These are phyloP conservation scores for Trametopsis cervina DNA, from an alignment of 768 basidiomycete species.

Conservation along the genomic window DNA sequence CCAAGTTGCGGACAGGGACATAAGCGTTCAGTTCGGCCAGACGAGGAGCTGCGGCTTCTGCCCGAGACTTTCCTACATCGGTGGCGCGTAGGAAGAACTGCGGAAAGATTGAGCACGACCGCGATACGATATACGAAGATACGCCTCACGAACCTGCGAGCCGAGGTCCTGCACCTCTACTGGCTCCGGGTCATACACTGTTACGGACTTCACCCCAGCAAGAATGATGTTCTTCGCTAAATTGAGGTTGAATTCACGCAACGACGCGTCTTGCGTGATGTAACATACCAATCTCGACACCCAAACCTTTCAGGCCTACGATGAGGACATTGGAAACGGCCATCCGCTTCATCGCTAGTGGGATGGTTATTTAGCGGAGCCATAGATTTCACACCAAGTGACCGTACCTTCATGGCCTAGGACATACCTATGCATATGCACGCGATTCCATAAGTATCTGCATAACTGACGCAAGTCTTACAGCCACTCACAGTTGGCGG, in stretches of 20 bases:
- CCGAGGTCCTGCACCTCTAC: constrained; percentile 87
- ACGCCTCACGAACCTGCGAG: constrained; percentile 63
- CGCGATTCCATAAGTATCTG: constrained; percentile 10
- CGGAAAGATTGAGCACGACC: not conserved
- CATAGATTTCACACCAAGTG: no score
- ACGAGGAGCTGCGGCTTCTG: constrained; percentile 78
- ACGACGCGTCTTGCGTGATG: constrained; percentile 1
- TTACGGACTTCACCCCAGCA: constrained; percentile 96
- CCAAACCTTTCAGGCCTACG: constrained; percentile 86
- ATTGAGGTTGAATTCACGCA: constrained; percentile 3
- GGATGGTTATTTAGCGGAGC: no score
- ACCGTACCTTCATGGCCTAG: constrained; percentile 93
- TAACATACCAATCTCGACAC: constrained; percentile 83
- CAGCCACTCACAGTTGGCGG: constrained; percentile 71
- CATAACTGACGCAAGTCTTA: constrained; percentile 3
- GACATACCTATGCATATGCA: constrained; percentile 59
- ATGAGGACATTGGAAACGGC: constrained; percentile 92
- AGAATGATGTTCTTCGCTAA: constrained; percentile 91
- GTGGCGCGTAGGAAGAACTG: constrained; percentile 90
- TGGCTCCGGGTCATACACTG: constrained; percentile 88
- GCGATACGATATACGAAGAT: no score
- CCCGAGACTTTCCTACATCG: constrained; percentile 86
- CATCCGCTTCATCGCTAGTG: constrained; percentile 98
- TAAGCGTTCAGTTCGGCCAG: constrained; percentile 94
- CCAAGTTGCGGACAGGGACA: constrained; percentile 87